Base-by-base conservation (phyloP, 179 eudicot species). In the Beta macrorhiza region DNA sequence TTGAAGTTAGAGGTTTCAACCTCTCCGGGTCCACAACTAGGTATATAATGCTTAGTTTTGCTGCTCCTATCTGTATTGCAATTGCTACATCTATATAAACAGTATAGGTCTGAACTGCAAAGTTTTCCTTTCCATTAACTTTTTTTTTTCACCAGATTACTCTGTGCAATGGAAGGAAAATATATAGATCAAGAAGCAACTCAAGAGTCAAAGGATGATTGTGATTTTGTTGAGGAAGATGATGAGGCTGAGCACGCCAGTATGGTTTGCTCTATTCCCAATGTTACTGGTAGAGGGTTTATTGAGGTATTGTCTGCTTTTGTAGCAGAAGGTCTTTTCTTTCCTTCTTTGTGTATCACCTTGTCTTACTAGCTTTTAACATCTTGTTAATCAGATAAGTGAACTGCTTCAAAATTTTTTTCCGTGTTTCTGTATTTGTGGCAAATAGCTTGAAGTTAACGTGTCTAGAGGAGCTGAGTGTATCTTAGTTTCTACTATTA, bases 111-210 rank as follows among this genome's bases (percentile, higher is more conserved):
- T 80, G 42, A 79, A 59, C 58, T 16, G 2, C 64, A 75, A 45
- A 53, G 55, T 51, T 76, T n/a, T 52, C 20, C 22, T 56, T 19
- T 32, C 45, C 70, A 0, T 6, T 4, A 6, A 56, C n/a, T n/a
- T 22, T 45, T 58, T 61, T 32, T 29, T 83, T 19, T 61, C 12
- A 52, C 20, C 83, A 89, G 91, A 67, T 81, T 89, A 79, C 86
- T 87, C 63, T 89, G 90, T 82, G 87, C 89, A n/a, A 29, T 87
- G 52, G 91, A 89, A 53, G 91, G 91, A 67, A 81, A 86, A 64
- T 87, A 87, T 83, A 85, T 87, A 63, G 85, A 77, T 77, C 85
- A 79, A 69, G 86, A 79, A 75, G 81, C 67, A 56, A 25, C 56
- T 61, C 74, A 67, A 77, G 90, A 86, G 71, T 58, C 61, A 47